Conservation (phyloP, 2,329 filamentous ascomycete genomes). For the Xylaria sp. region DNA sequence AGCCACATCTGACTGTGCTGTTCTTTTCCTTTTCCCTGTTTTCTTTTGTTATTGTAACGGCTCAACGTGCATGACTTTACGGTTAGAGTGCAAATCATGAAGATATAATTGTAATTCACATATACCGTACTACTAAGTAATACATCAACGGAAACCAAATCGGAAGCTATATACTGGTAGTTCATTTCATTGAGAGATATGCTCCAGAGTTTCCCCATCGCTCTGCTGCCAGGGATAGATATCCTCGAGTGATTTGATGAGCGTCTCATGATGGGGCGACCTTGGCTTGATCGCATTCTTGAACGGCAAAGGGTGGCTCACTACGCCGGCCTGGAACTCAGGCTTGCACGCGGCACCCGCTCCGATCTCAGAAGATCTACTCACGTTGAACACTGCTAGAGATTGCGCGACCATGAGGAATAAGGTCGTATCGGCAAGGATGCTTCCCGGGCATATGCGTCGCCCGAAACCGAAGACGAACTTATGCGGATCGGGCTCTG, state of each 20-base stretch:
- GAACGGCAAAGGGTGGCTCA: slow-evolving; percentile 45
- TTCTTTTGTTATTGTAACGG: slow-evolving; percentile 6
- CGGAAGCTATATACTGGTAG: slow-evolving; percentile 1
- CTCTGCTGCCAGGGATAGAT: slow-evolving; percentile 33
- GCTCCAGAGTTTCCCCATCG: slow-evolving; percentile 18
- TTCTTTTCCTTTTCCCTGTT: neutral
- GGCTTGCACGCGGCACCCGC: slow-evolving; percentile 41
- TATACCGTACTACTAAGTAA: neutral
- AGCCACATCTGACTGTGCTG: neutral
- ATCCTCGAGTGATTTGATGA: slow-evolving; percentile 38
- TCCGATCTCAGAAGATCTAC: slow-evolving; percentile 49
- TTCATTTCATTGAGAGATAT: slow-evolving; percentile 4
- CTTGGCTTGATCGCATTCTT: slow-evolving; percentile 39
- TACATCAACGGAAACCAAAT: neutral
- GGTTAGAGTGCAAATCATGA: neutral
- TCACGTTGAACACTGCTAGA: slow-evolving; percentile 58
- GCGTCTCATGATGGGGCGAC: slow-evolving; percentile 39
- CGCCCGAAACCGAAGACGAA: slow-evolving; percentile 52
- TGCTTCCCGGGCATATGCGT: slow-evolving; percentile 50
- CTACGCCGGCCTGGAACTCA: slow-evolving; percentile 37
- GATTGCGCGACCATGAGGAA: slow-evolving; percentile 54
- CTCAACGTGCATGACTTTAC: slow-evolving; percentile 1
- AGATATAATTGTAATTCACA: neutral
- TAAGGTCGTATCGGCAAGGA: slow-evolving; percentile 49
- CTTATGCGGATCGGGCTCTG: slow-evolving; percentile 43